Base-by-base conservation (phyloP, 2,329 filamentous ascomycete species). In the Cercospora canescens region DNA sequence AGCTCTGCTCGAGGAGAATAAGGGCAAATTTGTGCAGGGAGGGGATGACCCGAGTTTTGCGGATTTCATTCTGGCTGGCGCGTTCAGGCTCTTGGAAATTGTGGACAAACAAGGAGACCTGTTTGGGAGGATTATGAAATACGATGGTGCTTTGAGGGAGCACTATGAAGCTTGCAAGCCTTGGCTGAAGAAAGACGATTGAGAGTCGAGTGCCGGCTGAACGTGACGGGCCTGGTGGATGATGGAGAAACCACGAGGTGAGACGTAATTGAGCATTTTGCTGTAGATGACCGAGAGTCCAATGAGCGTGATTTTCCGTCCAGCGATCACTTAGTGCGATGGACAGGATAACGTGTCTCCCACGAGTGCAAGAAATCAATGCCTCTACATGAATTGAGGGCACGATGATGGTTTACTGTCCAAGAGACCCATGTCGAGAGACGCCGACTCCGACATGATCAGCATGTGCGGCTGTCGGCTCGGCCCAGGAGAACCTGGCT, bases 21-120 rank as follows among this genome's bases (percentile, higher is more conserved):
- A 83, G 0, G 89, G 90, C 0, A 86, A 86, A 0, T 91, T 86
- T 73, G 87, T 91, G 62, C 57, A 85, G 67, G 90, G 90, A 0
- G 58, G 58, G 12, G 77, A 83, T 55, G 82, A 81, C 66, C 78
- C 83, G 4, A 81, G 81, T 39, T 90, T 86, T 74, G 84, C 83
- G 4, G 88, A 89, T 73, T 85, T 89, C 63, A 76, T 85, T 0
- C 82, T 85, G 72, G 81, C 80, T 0, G 81, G 79, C 1, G 78
- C 78, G n/a, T 72, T 86, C 67, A 72, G 80, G 5, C 84, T 84
- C 67, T 66, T 75, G 24, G 74, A 75, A 68, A 64, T 64, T 34
- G 28, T 73, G 16, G 68, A 72, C 37, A 76, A 80, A 41, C 63
- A 65, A 26, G 74, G 78, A n/a, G 76, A 77, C 26, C 32, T 79